These are phyloP conservation scores for Brassica juncea DNA, from an alignment of 345 rosid species.

Conservation along the genomic window DNA sequence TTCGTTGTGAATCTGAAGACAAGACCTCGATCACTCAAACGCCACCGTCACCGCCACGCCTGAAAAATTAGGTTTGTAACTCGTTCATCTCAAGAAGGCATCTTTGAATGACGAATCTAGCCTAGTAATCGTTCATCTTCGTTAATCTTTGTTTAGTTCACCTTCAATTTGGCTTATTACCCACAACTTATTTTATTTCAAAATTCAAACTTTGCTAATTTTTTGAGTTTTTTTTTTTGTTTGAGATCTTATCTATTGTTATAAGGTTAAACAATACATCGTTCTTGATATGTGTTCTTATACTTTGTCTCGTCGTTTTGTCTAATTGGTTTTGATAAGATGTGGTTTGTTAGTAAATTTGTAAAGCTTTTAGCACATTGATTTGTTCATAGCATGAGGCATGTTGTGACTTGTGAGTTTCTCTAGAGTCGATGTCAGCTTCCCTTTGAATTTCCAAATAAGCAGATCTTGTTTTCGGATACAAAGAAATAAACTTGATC, in stretches of 20 bases:
- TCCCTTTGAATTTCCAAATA: neutral
- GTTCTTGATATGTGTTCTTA: neutral
- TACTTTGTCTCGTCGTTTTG: neutral
- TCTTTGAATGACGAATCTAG: neutral
- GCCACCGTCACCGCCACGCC: slow-evolving; percentile 19
- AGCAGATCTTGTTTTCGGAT: too few relatives aligned
- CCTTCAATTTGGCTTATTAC: neutral
- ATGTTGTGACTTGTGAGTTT: too few relatives aligned
- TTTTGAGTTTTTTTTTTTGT: slow-evolving; percentile 2
- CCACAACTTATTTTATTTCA: neutral
- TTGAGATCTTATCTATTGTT: neutral
- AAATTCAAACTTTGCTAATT: slow-evolving; percentile 9
- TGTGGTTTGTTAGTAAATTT: neutral
- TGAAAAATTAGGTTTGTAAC: neutral
- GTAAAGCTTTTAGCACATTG: too few relatives aligned
- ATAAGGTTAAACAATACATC: neutral
- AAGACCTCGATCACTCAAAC: slow-evolving; percentile 4
- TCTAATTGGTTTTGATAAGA: neutral
- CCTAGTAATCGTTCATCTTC: neutral
- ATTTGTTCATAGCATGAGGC: neutral
- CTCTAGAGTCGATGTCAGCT: neutral
- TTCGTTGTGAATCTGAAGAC: slow-evolving; percentile 32
- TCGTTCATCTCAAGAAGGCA: neutral
- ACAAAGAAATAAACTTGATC: too few relatives aligned
- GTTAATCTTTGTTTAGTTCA: neutral